phyloP scores from a whole-genome alignment of 2,329 filamentous ascomycete species.

The Colletotrichum destructivum region DNA sequence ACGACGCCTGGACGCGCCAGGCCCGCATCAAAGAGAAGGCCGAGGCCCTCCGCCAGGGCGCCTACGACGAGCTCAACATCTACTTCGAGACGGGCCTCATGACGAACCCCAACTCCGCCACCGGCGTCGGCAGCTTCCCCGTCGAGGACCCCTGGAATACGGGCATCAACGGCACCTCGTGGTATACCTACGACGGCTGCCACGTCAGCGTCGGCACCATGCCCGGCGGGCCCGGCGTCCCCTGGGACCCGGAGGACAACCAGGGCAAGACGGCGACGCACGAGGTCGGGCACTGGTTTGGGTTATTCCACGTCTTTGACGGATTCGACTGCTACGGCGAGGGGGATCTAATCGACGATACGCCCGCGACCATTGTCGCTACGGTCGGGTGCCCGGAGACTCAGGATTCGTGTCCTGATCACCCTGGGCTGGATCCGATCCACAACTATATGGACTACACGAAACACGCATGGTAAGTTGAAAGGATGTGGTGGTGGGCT shows the following conservation, averaged over 20 bases:
- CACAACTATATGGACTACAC: conserved; percentile 51
- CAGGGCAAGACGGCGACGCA: conserved; percentile 48
- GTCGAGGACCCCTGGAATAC: conserved; percentile 40
- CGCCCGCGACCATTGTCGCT: conserved; percentile 47
- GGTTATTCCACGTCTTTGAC: conserved; percentile 60
- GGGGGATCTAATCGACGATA: conserved; percentile 55
- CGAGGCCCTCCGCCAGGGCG: conserved; percentile 50
- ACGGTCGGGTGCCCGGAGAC: conserved; percentile 51
- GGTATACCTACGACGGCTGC: conserved; percentile 42
- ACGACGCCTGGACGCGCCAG: conserved; percentile 31
- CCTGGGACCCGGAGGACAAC: conserved; percentile 44
- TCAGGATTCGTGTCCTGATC: conserved; percentile 49
- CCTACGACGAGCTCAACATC: conserved; percentile 58
- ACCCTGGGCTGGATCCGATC: conserved; percentile 47
- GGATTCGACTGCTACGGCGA: conserved; percentile 49
- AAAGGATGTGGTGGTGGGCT: background rate
- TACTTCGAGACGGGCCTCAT: conserved; percentile 53
- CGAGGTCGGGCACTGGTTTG: conserved; percentile 62
- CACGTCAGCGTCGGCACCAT: conserved; percentile 42
- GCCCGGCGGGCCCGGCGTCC: conserved; percentile 35
- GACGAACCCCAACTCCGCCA: conserved; percentile 41
- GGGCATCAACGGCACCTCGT: conserved; percentile 31
- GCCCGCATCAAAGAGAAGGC: conserved; percentile 34
- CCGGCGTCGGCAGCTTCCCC: conserved; percentile 61
- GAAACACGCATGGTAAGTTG: conserved; percentile 36